Conservation (phyloP, 108 stramenopile genomes). For the Discostella stelligeroides region DNA sequence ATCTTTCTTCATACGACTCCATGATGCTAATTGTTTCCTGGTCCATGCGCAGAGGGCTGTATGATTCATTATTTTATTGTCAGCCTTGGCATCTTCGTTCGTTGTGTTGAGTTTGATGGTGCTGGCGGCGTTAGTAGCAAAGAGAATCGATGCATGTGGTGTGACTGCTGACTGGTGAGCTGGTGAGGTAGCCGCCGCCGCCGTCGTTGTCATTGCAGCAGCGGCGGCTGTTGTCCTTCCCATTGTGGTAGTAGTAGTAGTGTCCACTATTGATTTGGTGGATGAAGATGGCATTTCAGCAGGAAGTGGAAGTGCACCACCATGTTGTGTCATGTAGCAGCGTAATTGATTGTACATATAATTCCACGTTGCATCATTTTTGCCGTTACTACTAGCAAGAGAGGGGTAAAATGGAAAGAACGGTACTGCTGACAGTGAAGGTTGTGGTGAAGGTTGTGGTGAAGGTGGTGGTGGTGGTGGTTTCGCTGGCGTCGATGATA, state of each 20-base stretch:
- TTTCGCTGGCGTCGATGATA: neutral
- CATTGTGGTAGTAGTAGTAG: no score
- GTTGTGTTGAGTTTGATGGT: neutral
- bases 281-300: neutral
- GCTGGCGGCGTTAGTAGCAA: neutral
- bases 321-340: neutral
- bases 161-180: no score
- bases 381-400: neutral
- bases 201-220: no score
- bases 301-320: neutral
- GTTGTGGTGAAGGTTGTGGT: neutral
- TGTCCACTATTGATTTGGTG: no score
- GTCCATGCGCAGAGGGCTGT: slow-evolving; percentile 10
- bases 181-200: no score
- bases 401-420: slow-evolving; percentile 18
- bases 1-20: slow-evolving; percentile 22
- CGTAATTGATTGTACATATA: neutral
- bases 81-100: neutral
- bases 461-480: neutral
- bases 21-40: neutral
- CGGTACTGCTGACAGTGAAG: neutral
- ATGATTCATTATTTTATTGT: neutral
- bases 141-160: neutral
- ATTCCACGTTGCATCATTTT: slow-evolving; percentile 11
- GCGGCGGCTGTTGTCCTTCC: no score